Evolutionary conservation across 371 early-diverging fungal genomes (phyloP).

Genomic region (Syncephalastrum racemosum): DNA sequence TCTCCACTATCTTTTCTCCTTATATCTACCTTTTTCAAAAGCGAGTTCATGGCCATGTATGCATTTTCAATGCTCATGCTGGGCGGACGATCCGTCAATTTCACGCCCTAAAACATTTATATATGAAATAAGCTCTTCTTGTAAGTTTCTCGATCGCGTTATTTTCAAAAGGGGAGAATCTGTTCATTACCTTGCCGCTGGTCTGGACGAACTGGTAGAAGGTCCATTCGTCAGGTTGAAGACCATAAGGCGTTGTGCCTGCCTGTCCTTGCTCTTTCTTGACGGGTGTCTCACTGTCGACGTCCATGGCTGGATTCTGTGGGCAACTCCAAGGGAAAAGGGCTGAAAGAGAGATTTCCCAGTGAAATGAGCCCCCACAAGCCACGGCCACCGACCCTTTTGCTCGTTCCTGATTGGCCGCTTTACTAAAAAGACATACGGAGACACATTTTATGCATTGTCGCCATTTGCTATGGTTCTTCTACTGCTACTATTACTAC

Average conservation of each 20-base stretch:
- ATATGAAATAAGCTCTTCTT: neutral
- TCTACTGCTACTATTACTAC: no score
- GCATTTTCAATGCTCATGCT: conserved; percentile 44
- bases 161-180: neutral
- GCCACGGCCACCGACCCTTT: no score
- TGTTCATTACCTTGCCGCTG: conserved; percentile 7
- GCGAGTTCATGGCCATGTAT: conserved; percentile 47
- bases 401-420: no score
- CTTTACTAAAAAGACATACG: no score
- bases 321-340: conserved; percentile 5
- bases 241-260: conserved; percentile 8
- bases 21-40: conserved; percentile 56
- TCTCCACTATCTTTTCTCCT: neutral
- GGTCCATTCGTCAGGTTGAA: conserved; percentile 16
- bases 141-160: neutral
- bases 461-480: conserved; percentile 2
- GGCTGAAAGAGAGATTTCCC: neutral
- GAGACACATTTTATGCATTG: neutral
- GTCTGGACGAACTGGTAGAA: conserved; percentile 18
- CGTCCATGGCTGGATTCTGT: neutral
- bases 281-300: neutral
- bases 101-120: conserved; percentile 28
- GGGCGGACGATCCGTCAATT: conserved; percentile 45
- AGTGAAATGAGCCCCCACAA: neutral
- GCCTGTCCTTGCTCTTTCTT: no score